These are phyloP conservation scores for Kluyveromyces starmeri DNA, from an alignment of 805 yeast species.

Conservation along the genomic window DNA sequence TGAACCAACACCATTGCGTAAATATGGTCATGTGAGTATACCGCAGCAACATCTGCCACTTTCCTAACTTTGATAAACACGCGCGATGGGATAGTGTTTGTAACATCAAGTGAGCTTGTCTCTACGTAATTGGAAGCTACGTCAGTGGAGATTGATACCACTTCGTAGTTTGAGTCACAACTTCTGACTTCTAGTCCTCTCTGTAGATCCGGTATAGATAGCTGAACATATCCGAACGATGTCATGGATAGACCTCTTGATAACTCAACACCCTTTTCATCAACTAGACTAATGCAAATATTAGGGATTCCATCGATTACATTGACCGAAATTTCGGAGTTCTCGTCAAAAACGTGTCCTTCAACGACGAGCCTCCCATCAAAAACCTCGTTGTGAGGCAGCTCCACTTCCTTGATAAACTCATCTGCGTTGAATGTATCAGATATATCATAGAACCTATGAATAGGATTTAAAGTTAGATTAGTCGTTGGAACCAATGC, in stretches of 20 bases:
- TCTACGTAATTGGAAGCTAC: slow-evolving; percentile 20
- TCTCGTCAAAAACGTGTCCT: slow-evolving; percentile 51
- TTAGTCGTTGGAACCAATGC: slow-evolving; percentile 48
- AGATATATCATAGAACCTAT: slow-evolving; percentile 42
- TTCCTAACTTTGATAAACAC: slow-evolving; percentile 15
- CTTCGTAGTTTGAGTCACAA: slow-evolving; percentile 16
- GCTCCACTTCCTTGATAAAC: slow-evolving; percentile 18
- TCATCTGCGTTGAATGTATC: slow-evolving; percentile 27
- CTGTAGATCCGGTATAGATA: slow-evolving; percentile 23
- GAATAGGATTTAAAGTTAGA: slow-evolving; percentile 37
- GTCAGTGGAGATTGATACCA: slow-evolving; percentile 17
- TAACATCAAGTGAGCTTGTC: slow-evolving; percentile 10
- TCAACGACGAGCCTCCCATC: slow-evolving; percentile 48
- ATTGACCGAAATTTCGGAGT: slow-evolving; percentile 16
- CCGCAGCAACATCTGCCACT: neutral
- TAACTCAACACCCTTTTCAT: slow-evolving; percentile 12
- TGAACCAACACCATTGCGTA: neutral
- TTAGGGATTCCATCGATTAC: slow-evolving; percentile 34
- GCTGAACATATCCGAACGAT: slow-evolving; percentile 75
- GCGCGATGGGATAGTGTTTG: slow-evolving; percentile 13
- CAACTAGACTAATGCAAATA: slow-evolving; percentile 41
- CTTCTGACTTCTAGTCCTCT: slow-evolving; percentile 12
- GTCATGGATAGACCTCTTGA: slow-evolving; percentile 68
- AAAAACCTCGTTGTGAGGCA: slow-evolving; percentile 12
- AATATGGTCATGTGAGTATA: neutral